Evolutionary conservation across 2,329 filamentous ascomycete genomes (phyloP).

Genomic region (Nannizzia gypsea): DNA sequence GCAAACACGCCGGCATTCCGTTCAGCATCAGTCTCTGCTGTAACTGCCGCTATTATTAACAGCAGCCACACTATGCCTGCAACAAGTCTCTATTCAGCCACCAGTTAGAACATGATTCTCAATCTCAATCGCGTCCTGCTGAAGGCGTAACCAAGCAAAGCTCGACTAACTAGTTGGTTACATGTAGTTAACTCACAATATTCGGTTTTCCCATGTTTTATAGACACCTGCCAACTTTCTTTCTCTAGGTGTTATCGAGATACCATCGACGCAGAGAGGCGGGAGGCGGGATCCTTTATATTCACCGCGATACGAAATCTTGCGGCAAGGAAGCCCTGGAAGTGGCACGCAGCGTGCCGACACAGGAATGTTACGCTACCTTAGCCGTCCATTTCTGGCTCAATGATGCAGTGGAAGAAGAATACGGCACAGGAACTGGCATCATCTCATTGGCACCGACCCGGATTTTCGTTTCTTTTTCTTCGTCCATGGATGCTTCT

Average conservation of each 20-base stretch:
- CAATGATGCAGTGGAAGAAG: not conserved
- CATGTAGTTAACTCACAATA: not conserved
- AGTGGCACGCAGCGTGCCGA: not conserved
- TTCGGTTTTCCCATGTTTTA: not conserved
- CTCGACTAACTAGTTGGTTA: no score
- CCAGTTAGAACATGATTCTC: not conserved
- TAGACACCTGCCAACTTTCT: not conserved
- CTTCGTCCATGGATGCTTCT: no score
- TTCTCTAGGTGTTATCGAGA: not conserved
- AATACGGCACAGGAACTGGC: not conserved
- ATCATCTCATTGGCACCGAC: not conserved
- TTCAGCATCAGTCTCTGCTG: slow-evolving; percentile 4
- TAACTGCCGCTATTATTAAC: not conserved
- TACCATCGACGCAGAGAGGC: not conserved
- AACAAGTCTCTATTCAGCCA: not conserved
- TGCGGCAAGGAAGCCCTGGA: not conserved
- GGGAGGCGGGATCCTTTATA: not conserved
- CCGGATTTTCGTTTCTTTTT: not conserved
- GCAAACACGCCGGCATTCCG: slow-evolving; percentile 7
- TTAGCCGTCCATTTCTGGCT: not conserved
- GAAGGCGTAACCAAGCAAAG: no score
- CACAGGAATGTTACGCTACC: not conserved
- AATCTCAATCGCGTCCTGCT: no score
- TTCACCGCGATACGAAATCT: not conserved
- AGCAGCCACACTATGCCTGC: slow-evolving; percentile 7